phyloP scores from a whole-genome alignment of 768 basidiomycete genomes.

The Psilocybe cubensis region DNA sequence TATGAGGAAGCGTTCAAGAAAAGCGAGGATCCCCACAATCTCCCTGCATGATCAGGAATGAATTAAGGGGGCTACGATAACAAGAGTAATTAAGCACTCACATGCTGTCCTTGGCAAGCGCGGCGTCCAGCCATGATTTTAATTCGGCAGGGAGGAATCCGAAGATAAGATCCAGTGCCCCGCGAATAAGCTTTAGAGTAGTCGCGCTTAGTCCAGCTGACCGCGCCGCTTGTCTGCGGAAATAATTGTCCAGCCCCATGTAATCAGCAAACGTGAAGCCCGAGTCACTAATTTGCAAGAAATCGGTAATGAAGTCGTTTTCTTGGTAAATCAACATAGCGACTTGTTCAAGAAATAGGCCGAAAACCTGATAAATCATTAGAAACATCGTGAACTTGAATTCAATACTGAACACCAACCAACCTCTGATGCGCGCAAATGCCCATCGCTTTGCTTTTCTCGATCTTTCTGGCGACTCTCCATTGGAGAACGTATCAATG shows the following conservation, averaged over 20 bases:
- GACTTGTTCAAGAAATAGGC: slow-evolving; percentile 75
- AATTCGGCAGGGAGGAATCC: slow-evolving; percentile 87
- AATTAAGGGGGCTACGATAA: slow-evolving; percentile 4
- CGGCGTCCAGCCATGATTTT: slow-evolving; percentile 83
- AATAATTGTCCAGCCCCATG: slow-evolving; percentile 92
- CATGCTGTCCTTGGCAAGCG: slow-evolving; percentile 78
- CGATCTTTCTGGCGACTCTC: slow-evolving; percentile 66
- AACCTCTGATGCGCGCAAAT: slow-evolving; percentile 75
- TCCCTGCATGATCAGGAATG: slow-evolving; percentile 53
- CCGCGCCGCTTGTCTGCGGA: slow-evolving; percentile 87
- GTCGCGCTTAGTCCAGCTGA: slow-evolving; percentile 64
- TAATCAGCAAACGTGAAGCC: slow-evolving; percentile 95
- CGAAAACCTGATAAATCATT: slow-evolving; percentile 62
- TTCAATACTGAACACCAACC: not conserved
- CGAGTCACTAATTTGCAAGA: slow-evolving; percentile 89
- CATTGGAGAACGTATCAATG: slow-evolving; percentile 78
- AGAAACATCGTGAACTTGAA: not conserved
- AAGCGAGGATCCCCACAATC: slow-evolving; percentile 80
- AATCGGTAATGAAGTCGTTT: slow-evolving; percentile 87
- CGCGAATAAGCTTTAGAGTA: slow-evolving; percentile 81
- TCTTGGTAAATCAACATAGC: slow-evolving; percentile 78
- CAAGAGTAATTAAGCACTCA: slow-evolving; percentile 28
- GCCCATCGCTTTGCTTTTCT: slow-evolving; percentile 64
- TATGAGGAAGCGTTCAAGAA: slow-evolving; percentile 73
- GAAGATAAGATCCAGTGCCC: slow-evolving; percentile 94